A percentile compares a stretch with the other conserved stretches of the same genome.
phyloP scores from a whole-genome alignment of 257 asterid species.

The Verbascum thapsus region DNA sequence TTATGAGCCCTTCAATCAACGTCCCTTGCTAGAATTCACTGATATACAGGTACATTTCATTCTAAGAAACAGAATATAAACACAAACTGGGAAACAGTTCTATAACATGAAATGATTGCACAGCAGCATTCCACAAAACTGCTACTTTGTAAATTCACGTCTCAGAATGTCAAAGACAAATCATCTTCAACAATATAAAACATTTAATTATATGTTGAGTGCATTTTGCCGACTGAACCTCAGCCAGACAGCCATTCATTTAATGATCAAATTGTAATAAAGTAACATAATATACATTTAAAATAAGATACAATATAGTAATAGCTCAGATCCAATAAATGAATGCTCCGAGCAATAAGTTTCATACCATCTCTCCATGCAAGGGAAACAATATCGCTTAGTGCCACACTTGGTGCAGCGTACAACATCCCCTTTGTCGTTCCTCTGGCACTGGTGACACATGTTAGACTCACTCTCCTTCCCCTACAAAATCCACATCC shows the following conservation, averaged over 20 bases:
- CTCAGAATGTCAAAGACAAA: neutral
- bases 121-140: neutral
- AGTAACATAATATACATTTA: neutral
- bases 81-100: neutral
- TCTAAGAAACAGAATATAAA: conserved; percentile 1
- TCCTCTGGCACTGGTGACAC: conserved; percentile 95
- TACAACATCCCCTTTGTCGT: conserved; percentile 80
- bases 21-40: neutral
- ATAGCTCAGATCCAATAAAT: conserved; percentile 12
- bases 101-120: conserved; percentile 15
- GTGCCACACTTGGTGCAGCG: conserved; percentile 60
- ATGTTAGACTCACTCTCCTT: conserved; percentile 40
- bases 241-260: conserved; percentile 1
- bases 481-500: conserved; percentile 46
- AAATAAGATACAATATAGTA: neutral
- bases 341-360: neutral
- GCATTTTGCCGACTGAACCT: conserved; percentile 11
- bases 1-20: conserved; percentile 1
- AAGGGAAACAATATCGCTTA: conserved; percentile 72
- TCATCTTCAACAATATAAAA: conserved; percentile 20
- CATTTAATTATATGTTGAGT: neutral
- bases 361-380: conserved; percentile 73
- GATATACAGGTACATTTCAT: neutral
- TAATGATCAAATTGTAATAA: conserved; percentile 1
- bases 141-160: neutral